These are phyloP conservation scores for Komagataella pastoris DNA, from an alignment of 805 yeast species.

Conservation along the genomic window DNA sequence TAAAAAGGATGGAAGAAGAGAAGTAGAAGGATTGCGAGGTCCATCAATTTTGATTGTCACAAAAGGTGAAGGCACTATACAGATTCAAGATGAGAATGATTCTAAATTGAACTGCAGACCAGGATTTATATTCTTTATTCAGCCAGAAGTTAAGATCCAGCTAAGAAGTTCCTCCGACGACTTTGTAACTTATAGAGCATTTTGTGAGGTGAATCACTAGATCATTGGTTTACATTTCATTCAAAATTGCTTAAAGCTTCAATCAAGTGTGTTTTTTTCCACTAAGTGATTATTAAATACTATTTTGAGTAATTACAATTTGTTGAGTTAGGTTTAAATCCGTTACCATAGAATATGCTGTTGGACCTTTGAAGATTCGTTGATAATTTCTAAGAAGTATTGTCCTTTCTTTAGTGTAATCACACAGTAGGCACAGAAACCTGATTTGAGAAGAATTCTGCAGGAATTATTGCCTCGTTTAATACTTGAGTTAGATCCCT, in stretches of 20 bases:
- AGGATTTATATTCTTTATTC: conserved; percentile 78
- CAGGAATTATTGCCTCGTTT: no score
- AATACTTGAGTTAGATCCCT: no score
- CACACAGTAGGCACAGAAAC: no score
- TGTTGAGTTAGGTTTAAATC: background rate
- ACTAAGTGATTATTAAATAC: background rate
- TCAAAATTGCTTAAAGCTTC: background rate
- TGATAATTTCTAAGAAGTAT: no score
- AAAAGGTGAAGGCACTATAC: conserved; percentile 57
- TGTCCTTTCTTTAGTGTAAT: no score
- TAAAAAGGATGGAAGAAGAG: conserved; percentile 34
- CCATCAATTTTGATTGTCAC: conserved; percentile 83
- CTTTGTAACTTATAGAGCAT: conserved; percentile 84
- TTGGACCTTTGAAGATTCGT: no score
- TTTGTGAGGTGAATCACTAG: conserved; percentile 39
- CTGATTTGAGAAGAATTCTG: no score
- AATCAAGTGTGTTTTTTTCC: background rate
- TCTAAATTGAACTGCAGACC: conserved; percentile 35
- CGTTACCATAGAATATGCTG: no score
- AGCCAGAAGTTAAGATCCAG: conserved; percentile 59
- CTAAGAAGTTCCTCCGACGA: conserved; percentile 32
- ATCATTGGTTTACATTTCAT: background rate
- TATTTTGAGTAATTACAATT: no score
- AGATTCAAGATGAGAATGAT: conserved; percentile 26
- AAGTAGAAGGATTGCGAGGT: conserved; percentile 55